Conservation (phyloP, 2,329 filamentous ascomycete genomes). For the Chaetomiaceae sp. region DNA sequence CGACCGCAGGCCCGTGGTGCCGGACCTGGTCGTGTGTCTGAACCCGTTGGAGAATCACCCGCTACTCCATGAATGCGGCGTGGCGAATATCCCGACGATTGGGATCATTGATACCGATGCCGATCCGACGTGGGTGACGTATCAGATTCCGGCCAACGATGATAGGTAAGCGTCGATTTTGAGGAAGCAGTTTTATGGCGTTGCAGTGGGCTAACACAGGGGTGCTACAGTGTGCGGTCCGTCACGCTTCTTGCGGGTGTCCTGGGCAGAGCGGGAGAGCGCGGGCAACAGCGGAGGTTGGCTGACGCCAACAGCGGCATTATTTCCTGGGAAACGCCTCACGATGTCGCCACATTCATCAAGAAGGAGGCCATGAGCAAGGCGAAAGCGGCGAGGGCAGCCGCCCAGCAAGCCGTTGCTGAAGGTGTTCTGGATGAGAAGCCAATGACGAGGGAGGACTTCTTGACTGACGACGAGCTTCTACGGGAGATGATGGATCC, state of each 20-base stretch:
- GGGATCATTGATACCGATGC: conserved; percentile 91
- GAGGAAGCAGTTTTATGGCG: too few relatives aligned
- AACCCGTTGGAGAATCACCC: conserved; percentile 93
- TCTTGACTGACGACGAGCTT: conserved; percentile 19
- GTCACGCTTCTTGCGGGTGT: conserved; percentile 79
- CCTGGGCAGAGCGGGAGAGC: conserved; percentile 76
- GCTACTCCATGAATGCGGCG: conserved; percentile 82
- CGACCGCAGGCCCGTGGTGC: conserved; percentile 64
- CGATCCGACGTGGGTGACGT: conserved; percentile 90
- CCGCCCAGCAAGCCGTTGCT: not conserved
- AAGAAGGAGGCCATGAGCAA: not conserved
- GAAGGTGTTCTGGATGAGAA: not conserved
- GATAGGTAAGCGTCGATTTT: conserved; percentile 60
- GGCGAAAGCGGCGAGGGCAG: not conserved
- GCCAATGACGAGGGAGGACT: conserved; percentile 11
- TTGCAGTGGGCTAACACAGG: not conserved
- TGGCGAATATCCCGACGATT: conserved; percentile 87
- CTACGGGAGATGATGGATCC: conserved; percentile 4
- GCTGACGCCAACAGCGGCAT: conserved; percentile 56
- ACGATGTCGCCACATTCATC: conserved; percentile 33
- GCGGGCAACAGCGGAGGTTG: conserved; percentile 65
- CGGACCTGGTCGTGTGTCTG: conserved; percentile 86
- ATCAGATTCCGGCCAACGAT: conserved; percentile 94
- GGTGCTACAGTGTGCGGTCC: conserved; percentile 64
- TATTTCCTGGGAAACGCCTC: conserved; percentile 57